These are phyloP conservation scores for Mycena floridula DNA, from an alignment of 768 basidiomycete species.

Conservation along the genomic window DNA sequence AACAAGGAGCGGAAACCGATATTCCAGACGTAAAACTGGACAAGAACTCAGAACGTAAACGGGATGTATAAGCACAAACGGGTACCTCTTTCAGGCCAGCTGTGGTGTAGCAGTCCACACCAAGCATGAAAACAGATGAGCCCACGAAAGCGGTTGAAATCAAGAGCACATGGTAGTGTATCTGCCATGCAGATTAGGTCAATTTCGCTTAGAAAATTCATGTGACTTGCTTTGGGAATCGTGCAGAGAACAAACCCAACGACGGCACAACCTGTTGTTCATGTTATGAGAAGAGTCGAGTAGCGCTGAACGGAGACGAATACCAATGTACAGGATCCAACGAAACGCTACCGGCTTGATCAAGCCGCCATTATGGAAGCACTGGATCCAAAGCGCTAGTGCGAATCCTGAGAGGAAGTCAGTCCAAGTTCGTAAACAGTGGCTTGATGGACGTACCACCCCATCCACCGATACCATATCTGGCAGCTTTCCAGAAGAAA, in stretches of 20 bases:
- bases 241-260: constrained; percentile 80
- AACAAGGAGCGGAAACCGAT: constrained; percentile 80
- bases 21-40: constrained; percentile 93
- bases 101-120: constrained; percentile 90
- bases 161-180: constrained; percentile 84
- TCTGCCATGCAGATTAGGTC: constrained; percentile 24
- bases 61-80: constrained; percentile 9
- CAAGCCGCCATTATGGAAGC: constrained; percentile 75
- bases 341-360: constrained; percentile 72
- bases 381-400: constrained; percentile 82
- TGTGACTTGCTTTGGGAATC: constrained; percentile 53
- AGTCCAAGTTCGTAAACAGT: constrained; percentile 2
- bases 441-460: constrained; percentile 13
- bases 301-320: constrained; percentile 12
- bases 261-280: constrained; percentile 55
- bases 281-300: constrained; percentile 12
- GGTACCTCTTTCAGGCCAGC: constrained; percentile 88
- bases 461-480: constrained; percentile 62
- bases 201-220: constrained; percentile 11
- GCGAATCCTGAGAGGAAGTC: constrained; percentile 54
- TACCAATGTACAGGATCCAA: constrained; percentile 89
- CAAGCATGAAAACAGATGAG: constrained; percentile 84
- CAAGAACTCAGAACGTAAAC: constrained; percentile 10
- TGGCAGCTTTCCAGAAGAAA: constrained; percentile 89
- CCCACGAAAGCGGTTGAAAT: constrained; percentile 87